Evolutionary conservation across 371 early-diverging fungal species (phyloP), one percentile per base, ranked within the genome.

Genomic region (Mucor mucedo): DNA sequence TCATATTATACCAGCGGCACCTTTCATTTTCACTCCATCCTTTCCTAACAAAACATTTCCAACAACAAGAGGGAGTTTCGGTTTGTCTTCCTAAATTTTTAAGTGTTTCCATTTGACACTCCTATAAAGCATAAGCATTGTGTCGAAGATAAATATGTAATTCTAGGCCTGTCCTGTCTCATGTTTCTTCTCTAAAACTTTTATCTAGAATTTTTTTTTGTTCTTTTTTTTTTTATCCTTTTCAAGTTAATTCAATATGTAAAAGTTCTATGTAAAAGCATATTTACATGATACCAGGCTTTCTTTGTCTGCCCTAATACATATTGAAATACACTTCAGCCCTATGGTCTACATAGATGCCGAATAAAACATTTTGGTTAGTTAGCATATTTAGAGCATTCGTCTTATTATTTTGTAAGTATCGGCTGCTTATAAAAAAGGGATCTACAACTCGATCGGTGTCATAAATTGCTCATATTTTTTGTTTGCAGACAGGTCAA

Each of bases 261-360:
- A 5, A 52, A 40, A 2, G 21, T 35, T 3, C 58, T 38, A 41
- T 56, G n/a, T 5, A 63, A 10, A 0, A 63, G n/a, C 33, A 63
- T 55, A 29, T 62, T 55, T 0, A 14, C 29, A 55, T 21, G 3
- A 38, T 21, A 0, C 41, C 53, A 5, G 30, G 35, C 0, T 16
- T 35, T 52, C 28, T 48, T 35, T 63, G 52, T 32, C 33, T 21
- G n/a, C 45, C 58, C 42, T 58, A 52, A 16, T 63, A 57, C 11
- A 52, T 14, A 14, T 44, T 13, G n/a, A 52, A 60, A 4, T 52
- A 7, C 21, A 13, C 8, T 32, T 52, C 52, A 8, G 58, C 64
- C 8, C 52, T 57, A 14, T 52, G n/a, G 1, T 5, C 4, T 2
- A 1, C 44, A 29, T 63, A 63, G 14, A 63, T 57, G 2, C 2